phyloP scores from a whole-genome alignment of 352 stramenopile species.

The Pythium oligandrum region DNA sequence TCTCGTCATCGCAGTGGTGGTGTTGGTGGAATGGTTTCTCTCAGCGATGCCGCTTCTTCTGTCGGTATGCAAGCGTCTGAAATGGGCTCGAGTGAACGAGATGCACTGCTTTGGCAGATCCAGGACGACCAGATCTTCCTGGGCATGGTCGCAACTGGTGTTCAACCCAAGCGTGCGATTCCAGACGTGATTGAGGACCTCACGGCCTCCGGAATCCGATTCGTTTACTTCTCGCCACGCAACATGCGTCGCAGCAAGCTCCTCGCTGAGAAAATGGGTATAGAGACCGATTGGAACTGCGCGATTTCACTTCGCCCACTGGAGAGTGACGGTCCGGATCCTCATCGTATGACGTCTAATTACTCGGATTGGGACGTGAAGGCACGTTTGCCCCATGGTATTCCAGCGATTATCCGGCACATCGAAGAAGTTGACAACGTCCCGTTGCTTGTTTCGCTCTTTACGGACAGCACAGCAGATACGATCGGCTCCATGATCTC shows the following conservation, averaged over 20 bases:
- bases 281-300: slow-evolving; percentile 99
- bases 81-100: slow-evolving; percentile 43
- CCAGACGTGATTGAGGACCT: slow-evolving; percentile 95
- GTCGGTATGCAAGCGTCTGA: slow-evolving; percentile 43
- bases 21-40: too few relatives aligned
- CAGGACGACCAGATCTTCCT: slow-evolving; percentile 97
- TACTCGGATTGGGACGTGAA: slow-evolving; percentile 98
- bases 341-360: slow-evolving; percentile 95
- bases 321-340: slow-evolving; percentile 88
- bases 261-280: slow-evolving; percentile 97
- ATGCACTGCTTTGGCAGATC: slow-evolving; percentile 76
- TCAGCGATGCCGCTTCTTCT: slow-evolving; percentile 54
- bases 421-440: slow-evolving; percentile 98
- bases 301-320: slow-evolving; percentile 95
- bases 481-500: slow-evolving; percentile 93
- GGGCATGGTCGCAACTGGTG: slow-evolving; percentile 93
- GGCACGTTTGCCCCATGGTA: slow-evolving; percentile 93
- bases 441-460: slow-evolving; percentile 96
- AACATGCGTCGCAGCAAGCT: slow-evolving; percentile 98
- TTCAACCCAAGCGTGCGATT: slow-evolving; percentile 93
- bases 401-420: slow-evolving; percentile 94
- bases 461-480: slow-evolving; percentile 96
- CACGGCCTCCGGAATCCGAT: slow-evolving; percentile 92
- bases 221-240: slow-evolving; percentile 99
- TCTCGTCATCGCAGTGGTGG: too few relatives aligned